Conservation (phyloP, 2,329 filamentous ascomycete genomes). For the Endocalyx cinctus region DNA sequence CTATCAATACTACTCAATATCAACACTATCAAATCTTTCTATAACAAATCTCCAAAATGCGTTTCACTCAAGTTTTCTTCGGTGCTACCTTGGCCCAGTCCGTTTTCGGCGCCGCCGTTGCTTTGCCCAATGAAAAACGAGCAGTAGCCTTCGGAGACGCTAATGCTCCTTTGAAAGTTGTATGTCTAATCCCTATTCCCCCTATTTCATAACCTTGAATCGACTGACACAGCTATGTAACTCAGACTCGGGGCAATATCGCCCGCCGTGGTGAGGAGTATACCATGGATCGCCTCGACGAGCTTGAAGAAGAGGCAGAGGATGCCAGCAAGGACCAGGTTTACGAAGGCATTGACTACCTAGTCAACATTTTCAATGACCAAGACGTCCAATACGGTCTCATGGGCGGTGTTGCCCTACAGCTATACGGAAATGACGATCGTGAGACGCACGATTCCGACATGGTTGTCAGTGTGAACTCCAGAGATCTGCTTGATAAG, state of each 20-base stretch:
- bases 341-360: not conserved
- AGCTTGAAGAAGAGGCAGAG: not conserved
- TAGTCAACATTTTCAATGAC: not conserved
- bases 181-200: not conserved
- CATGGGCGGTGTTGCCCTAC: not conserved
- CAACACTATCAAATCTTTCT: too few species aligned
- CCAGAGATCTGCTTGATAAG: not conserved
- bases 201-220: not conserved
- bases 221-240: not conserved
- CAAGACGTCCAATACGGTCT: not conserved
- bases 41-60: too few species aligned
- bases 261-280: not conserved
- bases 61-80: not conserved
- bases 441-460: not conserved
- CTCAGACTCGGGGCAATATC: not conserved
- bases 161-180: not conserved
- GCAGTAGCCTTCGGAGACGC: conserved; percentile 1
- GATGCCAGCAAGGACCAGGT: not conserved
- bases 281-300: not conserved
- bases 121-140: not conserved
- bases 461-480: not conserved
- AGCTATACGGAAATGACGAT: not conserved
- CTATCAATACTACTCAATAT: too few species aligned
- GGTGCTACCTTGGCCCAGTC: not conserved
- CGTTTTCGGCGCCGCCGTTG: not conserved